Evolutionary conservation across 331 rosid genomes (phyloP).

Genomic region (Prunus yedoensis): DNA sequence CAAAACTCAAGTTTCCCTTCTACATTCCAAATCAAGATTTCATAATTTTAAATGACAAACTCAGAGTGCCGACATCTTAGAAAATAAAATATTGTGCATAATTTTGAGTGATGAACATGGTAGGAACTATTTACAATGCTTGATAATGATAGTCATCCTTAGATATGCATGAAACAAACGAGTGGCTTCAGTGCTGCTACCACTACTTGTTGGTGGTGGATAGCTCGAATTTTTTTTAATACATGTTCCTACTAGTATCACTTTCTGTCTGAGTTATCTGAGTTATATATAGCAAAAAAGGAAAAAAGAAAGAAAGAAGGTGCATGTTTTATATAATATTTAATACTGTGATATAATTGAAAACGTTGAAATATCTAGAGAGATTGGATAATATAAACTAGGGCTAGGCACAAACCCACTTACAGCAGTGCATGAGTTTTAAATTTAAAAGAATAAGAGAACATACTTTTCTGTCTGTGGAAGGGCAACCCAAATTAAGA

Average conservation of each 20-base stretch:
- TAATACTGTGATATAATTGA: neutral
- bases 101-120: no score
- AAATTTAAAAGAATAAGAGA: neutral
- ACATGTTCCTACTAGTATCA: no score
- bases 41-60: no score
- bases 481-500: no score
- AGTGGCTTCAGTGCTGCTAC: slow-evolving; percentile 29
- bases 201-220: slow-evolving; percentile 30
- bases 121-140: slow-evolving; percentile 11
- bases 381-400: slow-evolving; percentile 12
- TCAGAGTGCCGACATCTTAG: slow-evolving; percentile 21
- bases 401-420: slow-evolving; percentile 16
- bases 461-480: neutral
- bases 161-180: neutral
- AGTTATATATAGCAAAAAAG: no score
- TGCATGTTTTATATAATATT: neutral
- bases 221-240: neutral
- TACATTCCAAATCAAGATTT: no score
- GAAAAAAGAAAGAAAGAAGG: no score
- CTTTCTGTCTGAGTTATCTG: no score
- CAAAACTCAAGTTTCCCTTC: neutral
- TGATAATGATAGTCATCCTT: slow-evolving; percentile 16
- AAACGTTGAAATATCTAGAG: neutral
- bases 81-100: neutral
- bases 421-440: slow-evolving; percentile 4